Evolutionary conservation across 2,329 filamentous ascomycete species (phyloP), one percentile per base, ranked within the genome.

Genomic region (Talaromyces sp.): DNA sequence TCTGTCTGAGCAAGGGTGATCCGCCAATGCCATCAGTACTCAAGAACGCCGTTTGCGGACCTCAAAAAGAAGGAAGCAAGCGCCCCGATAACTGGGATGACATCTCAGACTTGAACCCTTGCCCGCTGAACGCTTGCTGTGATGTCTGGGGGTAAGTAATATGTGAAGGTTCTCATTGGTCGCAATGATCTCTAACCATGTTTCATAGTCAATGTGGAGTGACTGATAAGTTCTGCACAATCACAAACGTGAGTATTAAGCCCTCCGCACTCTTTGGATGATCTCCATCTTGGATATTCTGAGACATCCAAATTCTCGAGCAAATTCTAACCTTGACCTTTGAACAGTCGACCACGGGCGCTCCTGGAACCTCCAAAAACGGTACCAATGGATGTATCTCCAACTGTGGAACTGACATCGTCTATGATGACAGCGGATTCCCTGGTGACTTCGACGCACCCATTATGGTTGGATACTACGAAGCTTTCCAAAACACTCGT

Each of bases 221-320:
- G 3, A 76, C 73, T 0, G 50, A 56, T 0, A 75, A 75, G n/a
- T 78, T 78, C 56, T 81, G 77, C 58, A 65, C 24, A 27, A 27
- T 5, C 4, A 27, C 24, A 9, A 27, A 27, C 24, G 24, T 27
- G 9, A 5, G 24, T 27, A 27, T 9, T 27, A 4, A 5, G 4
- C 24, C 24, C 9, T 27, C n/a, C n/a, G n/a, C n/a, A n/a, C n/a
- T n/a, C n/a, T n/a, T n/a, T n/a, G n/a, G n/a, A n/a, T n/a, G n/a
- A n/a, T 27, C 4, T 27, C 9, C 9, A 9, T 27, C 24, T 9
- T 27, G 24, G 24, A 4, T 27, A 27, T 27, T 9, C 9, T 27
- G 24, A 27, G 24, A 5, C 24, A 5, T 9, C 24, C 9, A 4
- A 27, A 27, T 27, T 27, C 9, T 27, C 24, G 5, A 5, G 24